Evolutionary conservation across 1,139 yeast species (phyloP).

Genomic region (Cylindricascospora bacillispora): DNA sequence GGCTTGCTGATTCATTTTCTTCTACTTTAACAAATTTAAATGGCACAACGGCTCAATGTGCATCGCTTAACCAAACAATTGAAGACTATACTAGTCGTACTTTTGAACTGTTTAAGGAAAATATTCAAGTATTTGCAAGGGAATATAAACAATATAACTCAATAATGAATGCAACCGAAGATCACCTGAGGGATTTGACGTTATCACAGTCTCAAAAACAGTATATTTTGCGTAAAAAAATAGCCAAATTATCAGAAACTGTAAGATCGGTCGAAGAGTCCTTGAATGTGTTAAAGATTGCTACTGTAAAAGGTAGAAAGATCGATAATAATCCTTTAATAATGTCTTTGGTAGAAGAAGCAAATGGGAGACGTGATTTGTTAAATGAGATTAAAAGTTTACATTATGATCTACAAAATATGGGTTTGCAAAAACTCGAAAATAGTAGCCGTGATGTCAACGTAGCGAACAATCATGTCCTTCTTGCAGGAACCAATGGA

Average conservation of each 20-base stretch:
- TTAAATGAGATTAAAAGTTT: conserved; percentile 8
- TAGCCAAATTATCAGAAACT: conserved; percentile 8
- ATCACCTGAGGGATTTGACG: conserved; percentile 9
- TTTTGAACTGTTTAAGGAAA: no score
- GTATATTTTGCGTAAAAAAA: conserved; percentile 11
- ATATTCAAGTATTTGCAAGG: no score
- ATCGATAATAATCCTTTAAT: conserved; percentile 12
- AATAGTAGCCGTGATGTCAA: background rate
- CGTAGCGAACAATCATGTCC: conserved; percentile 1
- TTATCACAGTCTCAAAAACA: conserved; percentile 15
- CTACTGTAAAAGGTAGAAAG: conserved; percentile 7
- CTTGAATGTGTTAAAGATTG: conserved; percentile 14
- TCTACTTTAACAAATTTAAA: no score
- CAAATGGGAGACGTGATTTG: background rate
- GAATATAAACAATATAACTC: conserved; percentile 6
- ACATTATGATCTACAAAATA: background rate
- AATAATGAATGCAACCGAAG: conserved; percentile 6
- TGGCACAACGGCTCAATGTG: no score
- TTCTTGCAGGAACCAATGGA: background rate
- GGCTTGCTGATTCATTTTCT: no score
- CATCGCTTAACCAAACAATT: no score
- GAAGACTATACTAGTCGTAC: no score
- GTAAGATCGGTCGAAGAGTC: conserved; percentile 8
- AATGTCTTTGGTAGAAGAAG: conserved; percentile 7
- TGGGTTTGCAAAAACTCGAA: no score